Base-by-base conservation (phyloP, 768 basidiomycete species). In the Dacryopinax spathularia region DNA sequence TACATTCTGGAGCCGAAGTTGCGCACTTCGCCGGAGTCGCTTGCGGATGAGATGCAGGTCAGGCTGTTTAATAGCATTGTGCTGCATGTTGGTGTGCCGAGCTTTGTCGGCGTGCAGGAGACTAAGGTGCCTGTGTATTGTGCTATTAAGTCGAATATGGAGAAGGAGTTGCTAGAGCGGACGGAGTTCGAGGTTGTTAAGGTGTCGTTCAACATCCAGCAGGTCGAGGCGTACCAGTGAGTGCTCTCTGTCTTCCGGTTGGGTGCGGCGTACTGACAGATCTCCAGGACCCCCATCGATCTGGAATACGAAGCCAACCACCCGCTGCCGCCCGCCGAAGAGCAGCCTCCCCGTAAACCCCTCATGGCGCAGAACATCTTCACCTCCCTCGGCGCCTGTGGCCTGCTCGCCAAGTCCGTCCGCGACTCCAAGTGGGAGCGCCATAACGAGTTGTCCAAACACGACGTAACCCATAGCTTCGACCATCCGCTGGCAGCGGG, bases 351-450 rank as follows among this genome's bases (percentile, higher is more conserved):
- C 2, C 22, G 18, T 7, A 13, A 5, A 29, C 48, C 48, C 10
- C 48, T 56, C 5, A 56, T 56, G 48, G 48, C 48, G 6, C 48
- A 56, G 29, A 56, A 56, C 48, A 56, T 56, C 48, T 56, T 56
- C 48, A 56, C 48, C 48, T 56, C 48, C 5, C 48, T 56, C 13
- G 29, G 29, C 48, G 48, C 48, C 5, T 56, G 48, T 29, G 48
- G 48, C 25, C 48, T 56, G 25, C 48, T 56, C 22, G 25, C 48
- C 13, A 13, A 56, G 48, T 56, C 48, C 22, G 3, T 18, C 48
- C 3, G 18, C 25, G 48, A 56, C 13, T 25, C 48, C 29, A 22
- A 18, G 10, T 56, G 48, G 48, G 48, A 56, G 18, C 22, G 48
- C 5, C 48, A 56, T 20, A 27, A 31, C 48, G 48, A 56, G 48